phyloP scores from a whole-genome alignment of 2,329 filamentous ascomycete genomes.

The Fusarium gaditjirri region DNA sequence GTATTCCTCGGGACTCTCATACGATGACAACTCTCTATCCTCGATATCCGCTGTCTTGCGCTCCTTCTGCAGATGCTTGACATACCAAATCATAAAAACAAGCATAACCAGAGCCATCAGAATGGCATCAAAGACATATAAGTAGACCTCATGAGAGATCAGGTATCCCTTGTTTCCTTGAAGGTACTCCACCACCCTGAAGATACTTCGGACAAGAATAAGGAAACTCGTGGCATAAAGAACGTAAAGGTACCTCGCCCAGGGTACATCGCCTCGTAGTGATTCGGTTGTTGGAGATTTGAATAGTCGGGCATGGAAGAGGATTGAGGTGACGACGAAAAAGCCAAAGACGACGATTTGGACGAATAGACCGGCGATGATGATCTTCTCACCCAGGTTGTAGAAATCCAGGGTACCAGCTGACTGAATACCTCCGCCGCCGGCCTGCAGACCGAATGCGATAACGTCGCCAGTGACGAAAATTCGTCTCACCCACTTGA shows the following conservation, averaged over 20 bases:
- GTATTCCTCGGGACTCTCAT: not conserved
- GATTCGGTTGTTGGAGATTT: not conserved
- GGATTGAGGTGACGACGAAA: conserved; percentile 5
- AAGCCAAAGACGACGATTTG: conserved; percentile 13
- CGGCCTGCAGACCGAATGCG: not conserved
- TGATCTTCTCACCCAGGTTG: conserved; percentile 10
- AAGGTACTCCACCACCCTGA: conserved; percentile 3
- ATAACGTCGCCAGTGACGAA: conserved; percentile 9
- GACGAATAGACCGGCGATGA: not conserved
- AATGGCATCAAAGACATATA: conserved; percentile 14
- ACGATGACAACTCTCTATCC: not conserved
- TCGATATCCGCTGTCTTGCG: not conserved
- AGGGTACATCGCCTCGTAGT: not conserved
- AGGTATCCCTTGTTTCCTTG: conserved; percentile 7
- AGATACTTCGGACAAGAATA: conserved; percentile 13
- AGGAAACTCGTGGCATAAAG: conserved; percentile 13
- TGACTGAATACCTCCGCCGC: conserved; percentile 11
- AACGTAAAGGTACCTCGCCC: conserved; percentile 8
- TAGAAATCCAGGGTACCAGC: not conserved
- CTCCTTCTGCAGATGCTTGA: not conserved
- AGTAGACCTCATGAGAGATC: conserved; percentile 1
- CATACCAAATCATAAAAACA: conserved; percentile 5
- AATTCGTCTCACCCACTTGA: conserved; percentile 16
- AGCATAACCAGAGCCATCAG: conserved; percentile 12
- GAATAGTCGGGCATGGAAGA: not conserved